Percentiles rank a stretch among this genome's conserved stretches.
These are phyloP conservation scores for Globisporangium emineosum DNA, from an alignment of 352 stramenopile genomes.

Conservation along the genomic window DNA sequence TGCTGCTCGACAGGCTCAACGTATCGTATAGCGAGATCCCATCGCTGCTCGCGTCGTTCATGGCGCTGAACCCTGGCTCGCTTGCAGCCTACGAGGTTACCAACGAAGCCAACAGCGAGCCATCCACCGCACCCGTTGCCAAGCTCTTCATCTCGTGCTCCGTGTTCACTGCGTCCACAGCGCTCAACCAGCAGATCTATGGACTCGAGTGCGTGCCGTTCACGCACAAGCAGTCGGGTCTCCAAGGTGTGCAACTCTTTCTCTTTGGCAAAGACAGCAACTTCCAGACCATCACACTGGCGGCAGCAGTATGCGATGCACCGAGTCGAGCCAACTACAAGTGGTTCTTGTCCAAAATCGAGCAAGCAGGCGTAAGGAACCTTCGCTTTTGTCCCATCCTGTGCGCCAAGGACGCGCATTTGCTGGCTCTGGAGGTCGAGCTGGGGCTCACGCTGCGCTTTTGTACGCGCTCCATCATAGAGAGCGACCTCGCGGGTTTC, in stretches of 20 bases:
- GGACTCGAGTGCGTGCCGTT: not conserved
- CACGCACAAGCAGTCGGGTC: not conserved
- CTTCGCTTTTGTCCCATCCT: not conserved
- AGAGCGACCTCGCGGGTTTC: not conserved
- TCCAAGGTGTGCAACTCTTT: not conserved
- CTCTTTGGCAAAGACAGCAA: conserved; percentile 1
- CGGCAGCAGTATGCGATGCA: not conserved
- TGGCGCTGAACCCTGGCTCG: not conserved
- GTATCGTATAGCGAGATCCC: not conserved
- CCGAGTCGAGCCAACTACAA: not conserved
- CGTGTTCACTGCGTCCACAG: not conserved
- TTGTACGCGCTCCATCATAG: not conserved
- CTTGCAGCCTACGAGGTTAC: not conserved
- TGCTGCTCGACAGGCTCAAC: not conserved
- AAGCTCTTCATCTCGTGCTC: not conserved
- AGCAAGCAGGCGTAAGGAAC: not conserved
- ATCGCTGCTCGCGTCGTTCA: not conserved
- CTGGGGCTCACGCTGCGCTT: not conserved
- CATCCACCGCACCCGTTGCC: not conserved
- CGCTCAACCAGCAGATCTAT: not conserved
- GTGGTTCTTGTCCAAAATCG: not conserved
- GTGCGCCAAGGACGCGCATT: not conserved
- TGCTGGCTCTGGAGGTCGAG: not conserved
- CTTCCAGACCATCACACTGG: not conserved
- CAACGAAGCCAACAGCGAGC: not conserved